These are phyloP conservation scores for Trametopsis cervina DNA, from an alignment of 768 basidiomycete species.

Conservation along the genomic window DNA sequence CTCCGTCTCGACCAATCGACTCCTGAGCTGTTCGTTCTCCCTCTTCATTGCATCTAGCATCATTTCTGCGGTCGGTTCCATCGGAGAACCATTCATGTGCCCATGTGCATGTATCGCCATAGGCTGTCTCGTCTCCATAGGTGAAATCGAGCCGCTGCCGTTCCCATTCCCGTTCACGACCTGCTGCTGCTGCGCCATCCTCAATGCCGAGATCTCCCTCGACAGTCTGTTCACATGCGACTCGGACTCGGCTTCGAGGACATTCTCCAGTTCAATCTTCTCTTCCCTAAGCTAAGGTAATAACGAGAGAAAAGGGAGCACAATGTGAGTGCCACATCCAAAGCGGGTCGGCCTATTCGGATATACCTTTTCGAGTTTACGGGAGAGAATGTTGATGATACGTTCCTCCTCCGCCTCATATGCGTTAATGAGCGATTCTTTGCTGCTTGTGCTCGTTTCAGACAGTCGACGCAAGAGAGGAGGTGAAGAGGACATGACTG, in stretches of 20 bases:
- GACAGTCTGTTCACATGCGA: constrained; percentile 73
- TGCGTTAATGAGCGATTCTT: constrained; percentile 77
- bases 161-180: constrained; percentile 26
- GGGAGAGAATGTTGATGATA: constrained; percentile 74
- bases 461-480: constrained; percentile 51
- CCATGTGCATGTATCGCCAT: constrained; percentile 5
- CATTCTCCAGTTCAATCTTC: constrained; percentile 78
- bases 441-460: constrained; percentile 43
- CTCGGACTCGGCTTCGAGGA: constrained; percentile 80
- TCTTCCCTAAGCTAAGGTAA: constrained; percentile 72
- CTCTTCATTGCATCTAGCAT: constrained; percentile 70
- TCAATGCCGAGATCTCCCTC: constrained; percentile 60
- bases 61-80: constrained; percentile 38
- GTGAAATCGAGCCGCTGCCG: constrained; percentile 20
- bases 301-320: not conserved
- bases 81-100: constrained; percentile 10
- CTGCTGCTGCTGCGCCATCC: constrained; percentile 51
- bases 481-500: constrained; percentile 38
- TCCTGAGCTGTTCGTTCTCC: constrained; percentile 74
- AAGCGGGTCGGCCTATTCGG: not conserved
- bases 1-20: constrained; percentile 64
- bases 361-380: constrained; percentile 77
- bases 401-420: constrained; percentile 90
- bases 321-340: too few species aligned
- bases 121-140: constrained; percentile 14